These are phyloP conservation scores for Chaetomiaceae sp. DNA, from an alignment of 2,329 filamentous ascomycete species.

Conservation along the genomic window DNA sequence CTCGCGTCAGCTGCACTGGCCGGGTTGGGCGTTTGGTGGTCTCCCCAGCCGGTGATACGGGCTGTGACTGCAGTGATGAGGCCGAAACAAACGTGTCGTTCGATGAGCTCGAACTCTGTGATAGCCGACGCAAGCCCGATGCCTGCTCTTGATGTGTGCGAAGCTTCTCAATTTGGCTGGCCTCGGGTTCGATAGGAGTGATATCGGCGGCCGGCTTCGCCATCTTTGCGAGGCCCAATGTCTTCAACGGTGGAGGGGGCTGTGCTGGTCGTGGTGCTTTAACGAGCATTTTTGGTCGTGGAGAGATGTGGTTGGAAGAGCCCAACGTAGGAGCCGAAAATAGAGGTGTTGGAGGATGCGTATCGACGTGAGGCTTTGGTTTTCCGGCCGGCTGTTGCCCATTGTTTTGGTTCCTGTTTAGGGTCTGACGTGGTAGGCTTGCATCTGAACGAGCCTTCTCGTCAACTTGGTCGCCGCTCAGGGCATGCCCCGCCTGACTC, in stretches of 20 bases:
- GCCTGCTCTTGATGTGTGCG: not conserved
- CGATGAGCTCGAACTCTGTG: slow-evolving; percentile 36
- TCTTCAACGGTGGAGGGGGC: slow-evolving; percentile 26
- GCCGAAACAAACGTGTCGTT: slow-evolving; percentile 44
- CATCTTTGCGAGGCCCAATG: not conserved
- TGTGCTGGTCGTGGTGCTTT: slow-evolving; percentile 33
- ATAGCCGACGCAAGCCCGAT: slow-evolving; percentile 17
- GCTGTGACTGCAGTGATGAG: slow-evolving; percentile 30
- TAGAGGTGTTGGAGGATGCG: slow-evolving; percentile 20
- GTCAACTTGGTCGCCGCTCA: not conserved
- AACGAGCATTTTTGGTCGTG: slow-evolving; percentile 33
- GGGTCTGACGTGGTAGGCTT: not conserved
- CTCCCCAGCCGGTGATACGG: slow-evolving; percentile 24
- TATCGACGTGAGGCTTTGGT: slow-evolving; percentile 20
- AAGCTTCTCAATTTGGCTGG: not conserved
- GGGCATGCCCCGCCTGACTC: not conserved
- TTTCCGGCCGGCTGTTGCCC: not conserved
- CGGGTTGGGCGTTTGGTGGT: not conserved
- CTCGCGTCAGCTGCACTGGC: not conserved
- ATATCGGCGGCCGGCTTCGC: not conserved
- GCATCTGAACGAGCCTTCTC: not conserved
- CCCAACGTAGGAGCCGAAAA: slow-evolving; percentile 11
- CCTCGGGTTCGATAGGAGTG: not conserved
- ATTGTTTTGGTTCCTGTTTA: not conserved
- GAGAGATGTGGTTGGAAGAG: slow-evolving; percentile 29